A percentile compares a stretch with the other conserved stretches of the same genome.
Evolutionary conservation across 257 asterid genomes (phyloP).

Genomic region (Nicotiana undulata): DNA sequence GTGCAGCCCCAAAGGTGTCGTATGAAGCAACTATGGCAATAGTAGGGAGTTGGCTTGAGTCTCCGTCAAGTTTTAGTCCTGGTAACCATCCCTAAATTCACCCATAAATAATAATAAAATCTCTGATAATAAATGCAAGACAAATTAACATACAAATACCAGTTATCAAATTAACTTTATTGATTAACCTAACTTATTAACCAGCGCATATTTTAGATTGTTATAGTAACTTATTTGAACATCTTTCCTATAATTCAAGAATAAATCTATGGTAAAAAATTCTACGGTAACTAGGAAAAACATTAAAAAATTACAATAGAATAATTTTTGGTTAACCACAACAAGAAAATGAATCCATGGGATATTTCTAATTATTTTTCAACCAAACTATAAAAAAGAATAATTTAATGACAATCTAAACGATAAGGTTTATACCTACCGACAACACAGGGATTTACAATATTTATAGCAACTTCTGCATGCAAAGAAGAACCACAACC

Average conservation of each 20-base stretch:
- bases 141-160: background rate
- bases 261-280: background rate
- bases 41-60: slow-evolving; percentile 85
- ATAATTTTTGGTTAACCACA: background rate
- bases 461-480: background rate
- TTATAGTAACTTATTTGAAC: background rate
- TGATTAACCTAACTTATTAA: background rate
- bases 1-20: slow-evolving; percentile 98
- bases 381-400: background rate
- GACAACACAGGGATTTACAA: background rate
- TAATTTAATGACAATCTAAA: background rate
- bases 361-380: background rate
- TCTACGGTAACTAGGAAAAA: background rate
- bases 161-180: background rate
- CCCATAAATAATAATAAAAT: background rate
- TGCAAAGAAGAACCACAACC: background rate
- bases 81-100: slow-evolving; percentile 90
- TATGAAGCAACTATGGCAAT: slow-evolving; percentile 97
- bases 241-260: background rate
- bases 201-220: background rate
- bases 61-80: slow-evolving; percentile 77
- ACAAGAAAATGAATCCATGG: background rate
- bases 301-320: background rate
- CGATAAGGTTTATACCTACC: background rate
- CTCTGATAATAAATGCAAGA: background rate